phyloP scores from a whole-genome alignment of 495 filamentous ascomycete species.

The Mycothermus thermophilus region DNA sequence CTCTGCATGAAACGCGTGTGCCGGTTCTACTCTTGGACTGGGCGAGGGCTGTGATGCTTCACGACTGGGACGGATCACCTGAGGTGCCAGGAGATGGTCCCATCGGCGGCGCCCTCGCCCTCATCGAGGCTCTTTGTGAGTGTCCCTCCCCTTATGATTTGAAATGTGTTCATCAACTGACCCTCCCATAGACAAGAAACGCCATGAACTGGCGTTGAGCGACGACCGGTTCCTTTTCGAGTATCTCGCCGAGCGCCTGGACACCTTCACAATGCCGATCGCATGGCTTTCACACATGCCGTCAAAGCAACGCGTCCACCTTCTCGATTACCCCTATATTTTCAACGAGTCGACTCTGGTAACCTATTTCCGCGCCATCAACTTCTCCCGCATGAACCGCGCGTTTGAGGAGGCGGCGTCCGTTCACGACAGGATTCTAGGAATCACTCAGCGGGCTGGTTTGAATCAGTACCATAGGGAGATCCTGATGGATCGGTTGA shows the following conservation, averaged over 20 bases:
- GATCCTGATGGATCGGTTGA: conserved; percentile 46
- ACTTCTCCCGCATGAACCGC: conserved; percentile 68
- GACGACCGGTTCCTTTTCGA: conserved; percentile 58
- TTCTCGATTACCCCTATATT: conserved; percentile 69
- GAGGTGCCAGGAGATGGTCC: conserved; percentile 50
- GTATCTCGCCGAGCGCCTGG: conserved; percentile 63
- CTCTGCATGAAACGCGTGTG: conserved; percentile 38
- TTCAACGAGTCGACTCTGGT: conserved; percentile 61
- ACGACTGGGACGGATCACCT: conserved; percentile 64
- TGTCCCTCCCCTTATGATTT: conserved; percentile 3
- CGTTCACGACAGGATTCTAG: conserved; percentile 44
- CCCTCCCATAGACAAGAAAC: conserved; percentile 37
- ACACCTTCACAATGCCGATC: conserved; percentile 59
- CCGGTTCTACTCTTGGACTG: conserved; percentile 55
- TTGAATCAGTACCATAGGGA: conserved; percentile 31
- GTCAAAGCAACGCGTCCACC: conserved; percentile 53
- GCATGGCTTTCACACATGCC: conserved; percentile 50
- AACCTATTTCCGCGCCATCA: conserved; percentile 79
- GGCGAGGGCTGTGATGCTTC: conserved; percentile 60
- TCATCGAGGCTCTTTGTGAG: conserved; percentile 63
- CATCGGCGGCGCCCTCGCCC: conserved; percentile 58
- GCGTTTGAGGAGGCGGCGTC: conserved; percentile 57
- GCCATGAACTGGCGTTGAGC: conserved; percentile 46
- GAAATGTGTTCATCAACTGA: neutral
- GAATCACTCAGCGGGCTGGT: conserved; percentile 40